Evolutionary conservation across 352 stramenopile species (phyloP).

Genomic region (Phytophthora palmivora): DNA sequence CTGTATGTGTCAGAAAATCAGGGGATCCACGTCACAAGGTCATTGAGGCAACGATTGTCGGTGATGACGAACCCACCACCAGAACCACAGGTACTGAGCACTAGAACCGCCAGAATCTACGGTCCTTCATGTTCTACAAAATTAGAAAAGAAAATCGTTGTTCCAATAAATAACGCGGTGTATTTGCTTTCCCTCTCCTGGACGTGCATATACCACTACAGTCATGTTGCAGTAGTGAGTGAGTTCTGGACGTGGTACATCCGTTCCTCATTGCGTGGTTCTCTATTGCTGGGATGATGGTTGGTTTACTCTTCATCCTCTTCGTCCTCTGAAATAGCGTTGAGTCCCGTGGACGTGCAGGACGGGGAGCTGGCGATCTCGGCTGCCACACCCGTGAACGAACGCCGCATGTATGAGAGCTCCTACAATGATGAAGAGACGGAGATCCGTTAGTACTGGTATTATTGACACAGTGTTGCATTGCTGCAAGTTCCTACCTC

Average conservation of each 20-base stretch:
- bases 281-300: constrained; percentile 18
- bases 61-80: constrained; percentile 13
- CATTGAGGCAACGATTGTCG: too few species aligned
- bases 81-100: constrained; percentile 11
- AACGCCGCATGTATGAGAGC: constrained; percentile 70
- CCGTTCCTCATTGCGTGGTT: constrained; percentile 18
- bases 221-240: constrained; percentile 2
- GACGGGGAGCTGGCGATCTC: constrained; percentile 78
- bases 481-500: constrained; percentile 49
- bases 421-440: constrained; percentile 43
- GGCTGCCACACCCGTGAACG: constrained; percentile 69
- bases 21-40: constrained; percentile 15
- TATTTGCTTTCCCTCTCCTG: constrained; percentile 9
- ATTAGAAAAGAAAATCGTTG: constrained; percentile 33
- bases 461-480: constrained; percentile 5
- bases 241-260: constrained; percentile 22
- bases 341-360: constrained; percentile 61
- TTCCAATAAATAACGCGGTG: constrained; percentile 44
- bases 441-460: constrained; percentile 1
- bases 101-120: constrained; percentile 13
- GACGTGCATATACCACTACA: too few species aligned
- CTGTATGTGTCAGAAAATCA: constrained; percentile 22
- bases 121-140: background rate
- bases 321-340: constrained; percentile 79
- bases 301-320: constrained; percentile 53